Base-by-base conservation (phyloP, 306 rosid species). In the Carpinus viminea region DNA sequence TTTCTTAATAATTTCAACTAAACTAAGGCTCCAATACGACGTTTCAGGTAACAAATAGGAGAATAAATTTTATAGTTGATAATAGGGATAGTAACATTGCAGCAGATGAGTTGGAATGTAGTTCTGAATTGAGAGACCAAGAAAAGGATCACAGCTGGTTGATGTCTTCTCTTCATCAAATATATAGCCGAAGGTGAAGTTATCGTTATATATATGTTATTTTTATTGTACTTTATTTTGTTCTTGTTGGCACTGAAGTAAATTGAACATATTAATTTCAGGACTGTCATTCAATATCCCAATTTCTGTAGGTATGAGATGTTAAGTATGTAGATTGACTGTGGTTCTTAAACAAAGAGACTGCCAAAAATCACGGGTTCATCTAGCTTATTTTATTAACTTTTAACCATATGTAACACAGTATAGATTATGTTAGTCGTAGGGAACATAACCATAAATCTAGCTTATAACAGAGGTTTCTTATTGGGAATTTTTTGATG, bases 1-100 rank as follows among this genome's bases (percentile, higher is more conserved):
- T 31, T 65, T 74, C 74, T 68, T 84, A 77, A 65, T 76, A 65
- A 72, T 47, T 77, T 74, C 72, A 57, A 62, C 79, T 66, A 76
- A 77, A 82, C 77, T 53, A 68, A 77, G 72, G 64, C 74, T 45
- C 52, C 66, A 13, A 53, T 86, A 65, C 80, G 77, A 78, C 55
- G 18, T 79, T 83, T 78, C 87, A 95, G 99, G 96, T 95, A 50
- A 95, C 99, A 77, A 88, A 83, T 68, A 88, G 89, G 82, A 90
- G 99, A 86, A 90, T 95, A 83, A 95, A 95, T 89, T 95, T 95
- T 83, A 83, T 93, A 77, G 94, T 90, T 77, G 98, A 90, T 78
- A 88, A 76, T 73, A 80, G 85, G 24, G 97, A 88, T 84, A 73
- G 13, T 52, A 85, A 81, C 82, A 64, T 86, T 64, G 26, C 77